Base-by-base conservation (phyloP, 2,329 filamentous ascomycete genomes). In the Ophidiomyces ophidiicola region DNA sequence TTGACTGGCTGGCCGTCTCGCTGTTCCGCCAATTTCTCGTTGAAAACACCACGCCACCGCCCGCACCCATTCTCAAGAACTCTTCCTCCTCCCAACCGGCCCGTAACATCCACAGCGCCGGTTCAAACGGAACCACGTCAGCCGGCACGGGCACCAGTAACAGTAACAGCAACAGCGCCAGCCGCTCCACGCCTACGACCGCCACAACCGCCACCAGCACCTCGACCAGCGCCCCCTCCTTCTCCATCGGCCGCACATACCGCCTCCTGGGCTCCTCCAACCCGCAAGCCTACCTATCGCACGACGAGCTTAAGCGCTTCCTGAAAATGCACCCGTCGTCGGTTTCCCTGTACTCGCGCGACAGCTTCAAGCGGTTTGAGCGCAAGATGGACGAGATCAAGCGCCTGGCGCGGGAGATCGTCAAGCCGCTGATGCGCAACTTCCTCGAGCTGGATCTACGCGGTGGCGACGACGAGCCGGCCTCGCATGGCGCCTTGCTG, bases 21-120 rank as follows among this genome's bases (percentile, higher is more conserved):
- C 67, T 94, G 8, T 96, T 94, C 62, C 74, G 88, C 3, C 85
- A 94, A 59, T 94, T 87, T 86, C 69, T 94, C 5, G 84, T 85
- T 3, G 87, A 94, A 52, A 88, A 86, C 58, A 93, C 83, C 3
- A 80, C 82, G 1, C 80, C 84, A 0, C 72, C 79, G 3, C 75
- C 76, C 0, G 60, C 69, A 0, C 67, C 71, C 2, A 60, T 68
- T 45, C 46, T 65, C 49, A 60, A 64, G 46, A 41, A 35, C 19
- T 30, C 37, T 10, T 21, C 42, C 24, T 26, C 40, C 6, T 20
- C 24, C 15, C 33, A 44, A 14, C 31, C 33, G 19, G 11, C 12
- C 24, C 28, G 60, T 11, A 43, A 21, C 36, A 38, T 32, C 26
- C 32, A 41, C 14, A 40, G 29, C 18, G 37, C 36, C 15, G 39